Evolutionary conservation across 2,329 filamentous ascomycete genomes (phyloP), one percentile per base, ranked within the genome.

Genomic region (Xylariales sp.): DNA sequence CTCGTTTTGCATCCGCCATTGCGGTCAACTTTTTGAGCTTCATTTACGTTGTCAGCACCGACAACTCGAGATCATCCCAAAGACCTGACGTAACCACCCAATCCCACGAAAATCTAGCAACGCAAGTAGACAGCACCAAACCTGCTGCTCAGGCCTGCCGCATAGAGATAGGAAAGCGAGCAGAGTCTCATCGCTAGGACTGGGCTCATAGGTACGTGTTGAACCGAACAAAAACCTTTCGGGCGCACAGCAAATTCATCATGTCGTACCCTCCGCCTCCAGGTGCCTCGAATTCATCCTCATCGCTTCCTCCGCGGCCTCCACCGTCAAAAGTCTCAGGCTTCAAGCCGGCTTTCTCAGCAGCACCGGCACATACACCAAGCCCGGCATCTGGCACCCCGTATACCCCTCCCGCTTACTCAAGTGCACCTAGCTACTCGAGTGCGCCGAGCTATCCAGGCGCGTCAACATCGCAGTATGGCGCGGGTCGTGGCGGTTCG

Each of bases 191-290:
- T 31, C 5, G 22, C 36, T 33, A 37, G 40, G 35, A 38, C 44
- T 46, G 25, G 40, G 67, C 69, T 72, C 68, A 70, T 55, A 74
- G 73, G 73, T 76, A 76, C 71, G 72, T 68, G 55, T 51, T 55
- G 54, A 53, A 58, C 50, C 51, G 53, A 50, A 56, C 49, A 57
- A 49, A 54, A 47, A 48, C 47, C 54, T 49, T 37, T 39, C 44
- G 53, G 56, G 54, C 59, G 53, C 58, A 61, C 66, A 59, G 55
- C 51, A 73, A 66, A 68, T 81, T 81, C 77, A 82, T 81, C 76
- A 91, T 91, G 87, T 84, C 86, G 68, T 88, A 88, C 76, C 84
- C 86, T 68, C 84, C 83, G 61, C 84, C 85, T 84, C 84, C 87
- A 88, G 86, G 86, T 79, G 69, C 78, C 64, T 62, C 71, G 63